Conservation (phyloP, 2,329 filamentous ascomycete genomes). For the Zymoseptoria tritici region DNA sequence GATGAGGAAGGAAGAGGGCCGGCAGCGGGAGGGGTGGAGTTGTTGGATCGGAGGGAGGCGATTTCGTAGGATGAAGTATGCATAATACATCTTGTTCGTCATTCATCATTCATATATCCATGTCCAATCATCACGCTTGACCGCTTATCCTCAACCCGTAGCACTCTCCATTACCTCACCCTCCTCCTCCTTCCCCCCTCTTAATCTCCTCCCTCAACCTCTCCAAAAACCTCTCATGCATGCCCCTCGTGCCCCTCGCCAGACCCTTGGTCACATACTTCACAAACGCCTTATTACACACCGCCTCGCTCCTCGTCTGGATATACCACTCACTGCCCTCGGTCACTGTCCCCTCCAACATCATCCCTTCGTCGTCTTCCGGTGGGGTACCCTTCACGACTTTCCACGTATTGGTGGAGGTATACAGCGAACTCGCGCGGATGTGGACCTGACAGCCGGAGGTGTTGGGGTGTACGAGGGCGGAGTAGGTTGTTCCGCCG, state of each 20-base stretch:
- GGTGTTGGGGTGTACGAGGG: not conserved
- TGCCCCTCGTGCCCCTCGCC: not conserved
- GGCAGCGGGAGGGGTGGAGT: conserved; percentile 21
- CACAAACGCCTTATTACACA: not conserved
- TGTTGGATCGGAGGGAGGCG: conserved; percentile 33
- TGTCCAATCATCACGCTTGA: not conserved
- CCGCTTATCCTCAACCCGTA: too few relatives aligned
- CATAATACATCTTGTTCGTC: not conserved
- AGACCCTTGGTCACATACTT: not conserved
- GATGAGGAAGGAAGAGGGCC: conserved; percentile 12
- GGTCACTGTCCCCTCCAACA: not conserved
- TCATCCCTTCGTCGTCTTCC: not conserved
- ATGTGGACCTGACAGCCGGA: not conserved
- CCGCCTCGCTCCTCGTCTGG: not conserved
- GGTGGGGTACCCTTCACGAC: not conserved
- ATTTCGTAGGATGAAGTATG: conserved; percentile 2
- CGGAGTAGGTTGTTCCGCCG: not conserved
- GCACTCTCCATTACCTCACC: too few relatives aligned
- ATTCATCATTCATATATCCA: not conserved
- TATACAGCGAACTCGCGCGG: not conserved
- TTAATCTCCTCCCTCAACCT: not conserved
- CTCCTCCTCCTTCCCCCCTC: not conserved
- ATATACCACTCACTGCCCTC: not conserved
- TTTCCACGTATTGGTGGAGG: not conserved
- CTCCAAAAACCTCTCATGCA: not conserved